Conservation (phyloP, 179 eudicot species). For the Actinidia arguta region DNA sequence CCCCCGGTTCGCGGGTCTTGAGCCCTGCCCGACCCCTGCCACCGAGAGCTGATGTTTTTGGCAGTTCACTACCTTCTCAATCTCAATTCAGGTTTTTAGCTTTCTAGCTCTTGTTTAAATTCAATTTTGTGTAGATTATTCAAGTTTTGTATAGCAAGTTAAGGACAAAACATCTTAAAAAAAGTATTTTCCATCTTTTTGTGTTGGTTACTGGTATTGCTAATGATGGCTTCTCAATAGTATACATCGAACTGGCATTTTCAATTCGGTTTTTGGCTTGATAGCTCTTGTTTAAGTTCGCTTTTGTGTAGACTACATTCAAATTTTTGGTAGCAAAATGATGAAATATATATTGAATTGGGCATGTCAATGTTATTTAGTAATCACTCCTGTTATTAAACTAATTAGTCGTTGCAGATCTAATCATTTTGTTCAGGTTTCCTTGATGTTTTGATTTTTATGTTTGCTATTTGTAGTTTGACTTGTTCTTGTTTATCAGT, state of each 20-base stretch:
- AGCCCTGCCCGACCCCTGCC: conserved; percentile 62
- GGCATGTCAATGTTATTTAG: not conserved
- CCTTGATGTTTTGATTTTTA: not conserved
- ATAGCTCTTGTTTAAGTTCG: too few species aligned
- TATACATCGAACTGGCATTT: too few species aligned
- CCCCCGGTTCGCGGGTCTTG: conserved; percentile 61
- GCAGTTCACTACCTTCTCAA: conserved; percentile 55
- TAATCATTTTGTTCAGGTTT: not conserved
- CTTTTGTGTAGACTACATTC: too few species aligned
- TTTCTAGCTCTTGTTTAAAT: not conserved
- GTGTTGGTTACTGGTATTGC: too few species aligned
- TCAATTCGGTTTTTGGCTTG: too few species aligned
- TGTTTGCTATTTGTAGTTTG: not conserved
- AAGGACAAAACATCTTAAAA: too few species aligned
- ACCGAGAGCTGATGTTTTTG: conserved; percentile 46
- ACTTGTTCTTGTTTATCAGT: not conserved
- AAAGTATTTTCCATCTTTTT: too few species aligned
- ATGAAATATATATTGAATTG: too few species aligned
- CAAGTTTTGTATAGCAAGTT: too few species aligned
- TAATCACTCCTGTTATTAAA: not conserved
- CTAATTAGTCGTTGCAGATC: not conserved
- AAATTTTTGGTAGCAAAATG: too few species aligned
- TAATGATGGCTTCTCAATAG: too few species aligned
- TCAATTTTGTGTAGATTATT: not conserved
- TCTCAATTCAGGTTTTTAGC: conserved; percentile 66